Conservation (phyloP, 768 basidiomycete genomes). For the Russula ochroleuca region DNA sequence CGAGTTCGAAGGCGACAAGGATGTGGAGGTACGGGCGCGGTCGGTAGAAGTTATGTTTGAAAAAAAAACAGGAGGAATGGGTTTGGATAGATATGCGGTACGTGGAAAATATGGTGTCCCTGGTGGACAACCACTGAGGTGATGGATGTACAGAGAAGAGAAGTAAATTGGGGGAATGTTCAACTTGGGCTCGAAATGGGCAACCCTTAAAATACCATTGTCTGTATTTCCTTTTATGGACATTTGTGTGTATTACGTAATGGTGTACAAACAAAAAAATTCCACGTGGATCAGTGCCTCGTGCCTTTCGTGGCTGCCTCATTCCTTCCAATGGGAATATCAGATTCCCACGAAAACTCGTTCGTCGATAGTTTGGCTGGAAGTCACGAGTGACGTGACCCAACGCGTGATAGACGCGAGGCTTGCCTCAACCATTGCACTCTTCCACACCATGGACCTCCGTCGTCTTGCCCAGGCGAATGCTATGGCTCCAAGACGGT, state of each 20-base stretch:
- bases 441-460: constrained; percentile 43
- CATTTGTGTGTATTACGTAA: constrained; percentile 28
- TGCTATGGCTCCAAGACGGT: constrained; percentile 38
- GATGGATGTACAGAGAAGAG: constrained; percentile 30
- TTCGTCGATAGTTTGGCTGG: no score
- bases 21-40: constrained; percentile 53
- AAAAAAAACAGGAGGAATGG: constrained; percentile 25
- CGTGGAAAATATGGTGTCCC: constrained; percentile 27
- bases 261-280: constrained; percentile 32
- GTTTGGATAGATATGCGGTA: background rate
- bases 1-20: constrained; percentile 71
- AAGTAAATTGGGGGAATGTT: constrained; percentile 30
- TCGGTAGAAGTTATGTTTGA: constrained; percentile 64
- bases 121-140: constrained; percentile 27
- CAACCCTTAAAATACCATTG: constrained; percentile 26
- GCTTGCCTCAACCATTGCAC: background rate
- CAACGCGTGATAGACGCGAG: constrained; percentile 18
- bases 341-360: constrained; percentile 18
- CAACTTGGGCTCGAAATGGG: constrained; percentile 32
- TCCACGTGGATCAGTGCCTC: constrained; percentile 28
- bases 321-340: constrained; percentile 23
- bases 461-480: constrained; percentile 54
- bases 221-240: constrained; percentile 30
- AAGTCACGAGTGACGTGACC: constrained; percentile 17
- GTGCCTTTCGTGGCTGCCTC: constrained; percentile 24